Evolutionary conservation across 2,329 filamentous ascomycete genomes (phyloP).

Genomic region (Aspergillus sp.): DNA sequence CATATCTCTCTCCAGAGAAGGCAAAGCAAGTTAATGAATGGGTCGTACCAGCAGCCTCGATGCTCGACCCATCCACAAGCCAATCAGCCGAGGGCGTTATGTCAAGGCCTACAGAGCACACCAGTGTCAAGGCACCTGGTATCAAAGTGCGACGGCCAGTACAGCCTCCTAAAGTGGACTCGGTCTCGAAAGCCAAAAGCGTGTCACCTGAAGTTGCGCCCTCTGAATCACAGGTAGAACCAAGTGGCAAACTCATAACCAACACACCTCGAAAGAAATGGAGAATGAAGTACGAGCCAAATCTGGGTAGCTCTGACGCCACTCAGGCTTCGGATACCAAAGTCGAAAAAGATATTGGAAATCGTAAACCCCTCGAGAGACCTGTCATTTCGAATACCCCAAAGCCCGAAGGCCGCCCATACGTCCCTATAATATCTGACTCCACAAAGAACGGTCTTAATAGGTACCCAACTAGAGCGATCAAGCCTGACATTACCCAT

Average conservation of each 20-base stretch:
- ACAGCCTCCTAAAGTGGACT: neutral
- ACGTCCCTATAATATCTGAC: conserved; percentile 15
- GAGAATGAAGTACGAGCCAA: conserved; percentile 18
- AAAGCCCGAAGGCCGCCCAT: conserved; percentile 1
- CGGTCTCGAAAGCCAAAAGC: neutral
- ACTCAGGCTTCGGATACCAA: neutral
- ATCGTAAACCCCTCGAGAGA: neutral
- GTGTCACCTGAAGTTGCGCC: neutral
- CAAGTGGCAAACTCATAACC: conserved; percentile 2
- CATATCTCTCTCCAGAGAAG: conserved; percentile 29
- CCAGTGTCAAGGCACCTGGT: conserved; percentile 11
- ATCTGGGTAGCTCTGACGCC: neutral
- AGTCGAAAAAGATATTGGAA: neutral
- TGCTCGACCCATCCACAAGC: neutral
- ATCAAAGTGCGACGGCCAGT: conserved; percentile 21
- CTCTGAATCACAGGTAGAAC: neutral
- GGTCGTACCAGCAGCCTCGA: conserved; percentile 16
- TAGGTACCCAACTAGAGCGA: neutral
- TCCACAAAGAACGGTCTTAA: conserved; percentile 18
- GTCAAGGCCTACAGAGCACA: neutral
- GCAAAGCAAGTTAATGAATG: conserved; percentile 29
- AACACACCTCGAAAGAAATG: conserved; percentile 16
- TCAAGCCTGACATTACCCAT: neutral
- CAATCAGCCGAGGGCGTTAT: neutral
- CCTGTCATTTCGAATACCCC: neutral